Base-by-base conservation (phyloP, 202 grass and related monocot species). In the Elaeis oleifera region DNA sequence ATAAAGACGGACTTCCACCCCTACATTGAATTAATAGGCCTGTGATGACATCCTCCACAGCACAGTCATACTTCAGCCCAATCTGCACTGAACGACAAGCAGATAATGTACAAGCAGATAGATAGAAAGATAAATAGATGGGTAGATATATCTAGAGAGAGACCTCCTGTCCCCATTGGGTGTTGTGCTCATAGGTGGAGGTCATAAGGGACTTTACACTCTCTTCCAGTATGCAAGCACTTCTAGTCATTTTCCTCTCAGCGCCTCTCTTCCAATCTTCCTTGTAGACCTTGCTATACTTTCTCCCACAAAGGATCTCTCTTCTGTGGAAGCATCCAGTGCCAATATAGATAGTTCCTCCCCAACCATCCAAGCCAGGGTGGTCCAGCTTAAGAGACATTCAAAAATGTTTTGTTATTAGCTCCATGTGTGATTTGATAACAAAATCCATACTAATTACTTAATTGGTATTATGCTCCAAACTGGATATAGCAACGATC, bases 251-350 rank as follows among this genome's bases (percentile, higher is more conserved):
- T 75, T 25, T 61, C 50, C 24, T 74, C 29, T 22, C 61, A 3
- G 61, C 66, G 63, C 73, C 67, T 83, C 49, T 53, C 17, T 50
- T 27, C 85, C 79, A 78, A n/a, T 83, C 74, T 73, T 83, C 81
- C 58, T 73, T 85, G 63, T 85, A 88, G 50, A 72, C 79, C 65
- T 74, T 48, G 21, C 39, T 78, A n/a, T 72, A 88, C 9, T 18
- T 74, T 25, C 62, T 65, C 2, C 89, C 84, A 15, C 81, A 83
- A 59, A 95, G 81, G 27, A 21, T 22, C 25, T 85, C 84, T 56
- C 81, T 89, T 61, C 79, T 74, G 59, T 95, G 84, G 77, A 95
- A 95, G 60, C 79, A 80, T 56, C 84, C 89, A 5, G 84, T 70
- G 54, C 84, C 89, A 49, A 80, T 60, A 31, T 85, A 88, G 7